Base-by-base conservation (phyloP, 129 eudicot species). In the Lactuca sativa region DNA sequence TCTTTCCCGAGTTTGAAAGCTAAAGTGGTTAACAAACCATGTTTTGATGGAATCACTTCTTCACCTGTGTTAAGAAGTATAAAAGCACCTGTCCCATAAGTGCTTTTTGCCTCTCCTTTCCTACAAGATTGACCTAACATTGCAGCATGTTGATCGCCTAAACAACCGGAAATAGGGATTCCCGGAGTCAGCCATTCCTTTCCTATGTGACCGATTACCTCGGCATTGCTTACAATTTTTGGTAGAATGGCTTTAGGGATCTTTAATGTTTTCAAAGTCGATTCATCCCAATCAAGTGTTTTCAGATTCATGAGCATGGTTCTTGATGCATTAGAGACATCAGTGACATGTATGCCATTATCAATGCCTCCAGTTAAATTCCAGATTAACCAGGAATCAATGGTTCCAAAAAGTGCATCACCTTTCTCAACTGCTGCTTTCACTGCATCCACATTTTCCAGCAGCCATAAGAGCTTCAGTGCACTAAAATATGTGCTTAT, bases 81-180 rank as follows among this genome's bases (percentile, higher is more conserved):
- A 62, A 95, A 95, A 44, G 99, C 97, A 33, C 97, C 99, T 0
- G 97, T 95, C 31, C 99, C 99, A 38, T 95, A 95, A 5, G 97
- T 95, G 88, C 99, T 87, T 74, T 95, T 95, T 1, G 97, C 99
- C 74, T 95, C 99, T 0, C 99, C 99, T 62, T 85, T 95, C 33
- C 80, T 76, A 67, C 99, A 95, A 25, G 96, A 83, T 72, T 95
- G 99, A 3, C 99, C 99, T 65, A 95, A 56, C 99, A 90, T 95
- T 6, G 99, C 99, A 4, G 99, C 99, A 49, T 95, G 99, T 43
- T 95, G 99, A 74, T 95, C 99, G 18, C 99, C 99, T 25, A 95
- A 86, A 81, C 99, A 90, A 30, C 99, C 99, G 3, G 97, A 83
- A 62, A 95, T 90, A 0, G 99, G 97, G 49, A 95, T 80, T 9